phyloP scores from a whole-genome alignment of 768 basidiomycete species.

The Sistotremastrum niveocremeum region DNA sequence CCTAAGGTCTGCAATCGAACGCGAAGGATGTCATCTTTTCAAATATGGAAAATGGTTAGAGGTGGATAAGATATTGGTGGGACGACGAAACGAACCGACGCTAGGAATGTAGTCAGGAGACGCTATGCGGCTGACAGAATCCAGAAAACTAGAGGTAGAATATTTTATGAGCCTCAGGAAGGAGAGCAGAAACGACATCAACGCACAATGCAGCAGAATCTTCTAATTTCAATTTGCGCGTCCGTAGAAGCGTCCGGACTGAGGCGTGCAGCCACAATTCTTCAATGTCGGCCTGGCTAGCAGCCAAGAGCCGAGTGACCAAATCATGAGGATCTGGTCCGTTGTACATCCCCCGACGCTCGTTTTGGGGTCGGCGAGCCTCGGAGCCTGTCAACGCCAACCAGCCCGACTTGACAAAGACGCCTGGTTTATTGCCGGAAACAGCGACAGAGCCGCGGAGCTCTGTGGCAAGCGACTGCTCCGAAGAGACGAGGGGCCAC shows the following conservation, averaged over 20 bases:
- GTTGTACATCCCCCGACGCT: conserved; percentile 5
- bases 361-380: neutral
- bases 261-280: conserved; percentile 60
- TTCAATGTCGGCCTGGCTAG: conserved; percentile 37
- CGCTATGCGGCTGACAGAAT: conserved; percentile 49
- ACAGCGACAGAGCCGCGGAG: conserved; percentile 52
- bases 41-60: neutral
- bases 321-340: conserved; percentile 28
- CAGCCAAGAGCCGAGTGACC: conserved; percentile 41
- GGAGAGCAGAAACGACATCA: neutral
- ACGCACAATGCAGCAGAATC: conserved; percentile 68
- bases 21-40: conserved; percentile 59
- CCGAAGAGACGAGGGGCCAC: conserved; percentile 50
- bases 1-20: conserved; percentile 73
- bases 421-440: conserved; percentile 43
- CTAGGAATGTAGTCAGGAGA: conserved; percentile 58
- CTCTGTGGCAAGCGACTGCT: conserved; percentile 54
- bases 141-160: conserved; percentile 42
- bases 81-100: conserved; percentile 32
- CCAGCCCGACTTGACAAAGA: conserved; percentile 63
- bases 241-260: conserved; percentile 41
- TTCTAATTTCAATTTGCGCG: conserved; percentile 51
- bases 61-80: conserved; percentile 1
- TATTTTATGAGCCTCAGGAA: conserved; percentile 4
- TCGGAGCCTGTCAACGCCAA: conserved; percentile 25